Percentiles rank a stretch among this genome's conserved stretches.
Conservation (phyloP, 495 filamentous ascomycete genomes). For the Acidiella bohemica region DNA sequence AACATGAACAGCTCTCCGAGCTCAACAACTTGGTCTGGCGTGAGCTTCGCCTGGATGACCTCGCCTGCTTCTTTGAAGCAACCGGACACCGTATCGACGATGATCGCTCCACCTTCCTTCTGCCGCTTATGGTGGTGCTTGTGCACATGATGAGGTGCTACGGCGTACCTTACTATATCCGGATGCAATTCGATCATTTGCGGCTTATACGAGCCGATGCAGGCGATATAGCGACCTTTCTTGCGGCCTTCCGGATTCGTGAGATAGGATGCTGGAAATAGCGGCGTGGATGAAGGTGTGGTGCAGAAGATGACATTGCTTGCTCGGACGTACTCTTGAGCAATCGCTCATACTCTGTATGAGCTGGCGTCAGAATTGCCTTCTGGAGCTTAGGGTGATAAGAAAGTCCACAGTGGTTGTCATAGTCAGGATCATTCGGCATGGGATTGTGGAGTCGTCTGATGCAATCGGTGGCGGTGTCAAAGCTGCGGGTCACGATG, state of each 20-base stretch:
- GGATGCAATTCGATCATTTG: conserved; percentile 78
- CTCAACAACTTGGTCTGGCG: conserved; percentile 64
- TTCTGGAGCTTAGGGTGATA: conserved; percentile 42
- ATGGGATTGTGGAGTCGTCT: conserved; percentile 41
- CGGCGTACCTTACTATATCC: conserved; percentile 58
- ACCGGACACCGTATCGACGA: conserved; percentile 71
- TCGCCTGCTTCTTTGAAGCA: conserved; percentile 82
- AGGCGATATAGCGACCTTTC: conserved; percentile 65
- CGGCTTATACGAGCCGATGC: conserved; percentile 71
- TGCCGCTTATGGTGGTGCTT: conserved; percentile 58
- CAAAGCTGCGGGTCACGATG: conserved; percentile 64
- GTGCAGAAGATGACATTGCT: conserved; percentile 74
- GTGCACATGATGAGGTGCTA: conserved; percentile 38
- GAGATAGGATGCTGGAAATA: conserved; percentile 51
- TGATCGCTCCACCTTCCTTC: conserved; percentile 54
- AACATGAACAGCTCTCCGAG: conserved; percentile 74
- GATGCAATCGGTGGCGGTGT: conserved; percentile 43
- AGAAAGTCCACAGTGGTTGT: conserved; percentile 24
- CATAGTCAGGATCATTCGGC: conserved; percentile 7
- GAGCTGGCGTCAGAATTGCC: conserved; percentile 53
- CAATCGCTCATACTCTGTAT: conserved; percentile 55
- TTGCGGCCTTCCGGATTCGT: conserved; percentile 54
- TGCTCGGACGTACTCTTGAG: conserved; percentile 50
- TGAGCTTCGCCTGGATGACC: conserved; percentile 63
- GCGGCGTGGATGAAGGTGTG: conserved; percentile 45